Evolutionary conservation across 805 yeast genomes (phyloP).

Genomic region (Kodamaea jinghongensis): DNA sequence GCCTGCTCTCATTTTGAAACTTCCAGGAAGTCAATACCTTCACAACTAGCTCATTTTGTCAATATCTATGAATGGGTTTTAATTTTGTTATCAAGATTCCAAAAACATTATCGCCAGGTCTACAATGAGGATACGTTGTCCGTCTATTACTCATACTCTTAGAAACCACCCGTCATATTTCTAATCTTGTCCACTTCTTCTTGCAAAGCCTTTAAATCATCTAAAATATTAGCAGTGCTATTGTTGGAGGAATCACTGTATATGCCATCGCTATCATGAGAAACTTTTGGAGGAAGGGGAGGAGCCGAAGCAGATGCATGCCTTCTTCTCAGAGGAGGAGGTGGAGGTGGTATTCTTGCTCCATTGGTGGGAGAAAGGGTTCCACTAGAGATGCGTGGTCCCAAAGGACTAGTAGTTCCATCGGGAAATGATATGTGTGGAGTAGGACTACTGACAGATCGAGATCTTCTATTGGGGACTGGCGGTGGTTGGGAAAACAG

Average conservation of each 20-base stretch:
- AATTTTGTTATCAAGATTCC: no score
- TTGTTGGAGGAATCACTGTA: conserved; percentile 17
- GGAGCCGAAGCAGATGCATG: conserved; percentile 21
- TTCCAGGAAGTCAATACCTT: no score
- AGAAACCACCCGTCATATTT: conserved; percentile 45
- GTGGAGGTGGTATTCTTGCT: conserved; percentile 34
- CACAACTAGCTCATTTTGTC: no score
- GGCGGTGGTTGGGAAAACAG: conserved; percentile 35
- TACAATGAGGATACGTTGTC: no score
- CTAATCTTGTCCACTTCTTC: conserved; percentile 64
- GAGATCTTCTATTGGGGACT: conserved; percentile 37
- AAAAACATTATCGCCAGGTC: no score
- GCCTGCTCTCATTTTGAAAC: no score
- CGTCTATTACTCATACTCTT: conserved; percentile 2
- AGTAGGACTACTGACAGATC: conserved; percentile 32
- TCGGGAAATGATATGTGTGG: conserved; percentile 17
- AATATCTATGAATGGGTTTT: no score
- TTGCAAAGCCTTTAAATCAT: conserved; percentile 64
- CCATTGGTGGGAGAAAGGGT: conserved; percentile 2
- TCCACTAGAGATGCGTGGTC: background rate
- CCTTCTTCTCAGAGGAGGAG: conserved; percentile 40
- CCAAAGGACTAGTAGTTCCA: background rate
- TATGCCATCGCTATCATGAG: conserved; percentile 2
- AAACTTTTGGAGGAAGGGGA: conserved; percentile 30
- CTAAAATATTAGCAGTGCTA: conserved; percentile 53